Evolutionary conservation across 371 early-diverging fungal genomes (phyloP).

Genomic region (Mortierella sp.): DNA sequence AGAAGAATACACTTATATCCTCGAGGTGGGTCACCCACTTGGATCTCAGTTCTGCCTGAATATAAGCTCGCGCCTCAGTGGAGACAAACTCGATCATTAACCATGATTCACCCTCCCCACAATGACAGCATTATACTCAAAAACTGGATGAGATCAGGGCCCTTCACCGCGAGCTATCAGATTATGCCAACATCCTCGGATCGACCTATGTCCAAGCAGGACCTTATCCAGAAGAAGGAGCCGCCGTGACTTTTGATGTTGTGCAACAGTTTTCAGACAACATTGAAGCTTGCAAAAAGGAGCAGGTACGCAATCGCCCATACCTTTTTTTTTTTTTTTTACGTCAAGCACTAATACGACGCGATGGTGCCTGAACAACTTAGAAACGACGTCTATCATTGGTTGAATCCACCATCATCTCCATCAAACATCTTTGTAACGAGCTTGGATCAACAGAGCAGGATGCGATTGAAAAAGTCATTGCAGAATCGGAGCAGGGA

Average conservation of each 20-base stretch:
- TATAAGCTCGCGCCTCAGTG: too few species aligned
- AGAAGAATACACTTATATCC: slow-evolving; percentile 31
- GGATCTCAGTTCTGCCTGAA: too few species aligned
- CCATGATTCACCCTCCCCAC: neutral
- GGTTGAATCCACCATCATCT: slow-evolving; percentile 25
- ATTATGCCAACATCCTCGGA: slow-evolving; percentile 28
- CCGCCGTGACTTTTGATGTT: slow-evolving; percentile 33
- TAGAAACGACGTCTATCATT: slow-evolving; percentile 26
- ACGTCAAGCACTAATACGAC: too few species aligned
- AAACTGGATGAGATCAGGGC: slow-evolving; percentile 35
- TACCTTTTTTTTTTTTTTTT: too few species aligned
- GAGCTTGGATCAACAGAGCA: slow-evolving; percentile 33
- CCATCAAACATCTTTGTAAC: slow-evolving; percentile 36
- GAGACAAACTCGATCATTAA: neutral
- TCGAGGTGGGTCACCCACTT: slow-evolving; percentile 32
- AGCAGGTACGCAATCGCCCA: slow-evolving; percentile 44
- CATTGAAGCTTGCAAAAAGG: slow-evolving; percentile 42
- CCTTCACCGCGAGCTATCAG: slow-evolving; percentile 19
- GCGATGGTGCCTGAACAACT: neutral
- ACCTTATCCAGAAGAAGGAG: slow-evolving; percentile 44
- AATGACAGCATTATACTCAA: slow-evolving; percentile 39
- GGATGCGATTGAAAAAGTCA: slow-evolving; percentile 36
- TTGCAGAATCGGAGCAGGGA: slow-evolving; percentile 13
- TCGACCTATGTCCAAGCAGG: slow-evolving; percentile 39
- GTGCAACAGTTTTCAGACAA: slow-evolving; percentile 39